Evolutionary conservation across 208 protist species (phyloP), one percentile per base, ranked within the genome.

Genomic region (Trichomonas gallinae): DNA sequence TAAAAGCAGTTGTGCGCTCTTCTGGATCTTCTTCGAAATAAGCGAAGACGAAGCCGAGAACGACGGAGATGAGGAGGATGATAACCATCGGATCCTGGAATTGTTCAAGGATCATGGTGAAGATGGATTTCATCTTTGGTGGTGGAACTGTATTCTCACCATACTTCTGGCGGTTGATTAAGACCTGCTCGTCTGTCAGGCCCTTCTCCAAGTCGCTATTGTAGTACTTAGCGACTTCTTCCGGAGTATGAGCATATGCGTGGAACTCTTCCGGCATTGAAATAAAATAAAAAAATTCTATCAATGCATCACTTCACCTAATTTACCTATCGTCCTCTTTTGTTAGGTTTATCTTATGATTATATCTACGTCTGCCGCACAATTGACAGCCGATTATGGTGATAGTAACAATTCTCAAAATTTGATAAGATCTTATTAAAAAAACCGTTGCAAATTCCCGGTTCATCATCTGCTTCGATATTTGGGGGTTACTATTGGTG

Each of bases 11-110:
- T 23, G 96, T 6, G 0, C 48, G 40, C 15, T 97, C 96, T 42
- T 97, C 97, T 42, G 51, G 42, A 46, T 97, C 38, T 36, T 97
- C 97, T 96, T 98, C 98, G 36, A 98, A 34, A 23, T 98, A 58
- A 0, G 98, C 98, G 82, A 98, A 97, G 0, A 97, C 38, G 97
- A 98, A 98, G 93, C 98, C 98, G 4, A 98, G 97, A 63, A 98
- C 96, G 13, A 98, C 98, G 0, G 98, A 98, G 0, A 97, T 48
- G 0, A 99, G 97, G 38, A 99, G 97, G 96, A 99, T 98, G 42
- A 98, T 98, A 34, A 99, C 98, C 42, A 99, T 97, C 8, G 97
- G 97, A 88, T 99, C 98, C n/a, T 98, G 98, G 96, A 99, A 99
- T 96, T 99, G 98, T 26, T 97, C 98, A 0, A 98, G 72, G 21